Base-by-base conservation (phyloP, 148 eudicot genomes). In the Bassia scoparia region DNA sequence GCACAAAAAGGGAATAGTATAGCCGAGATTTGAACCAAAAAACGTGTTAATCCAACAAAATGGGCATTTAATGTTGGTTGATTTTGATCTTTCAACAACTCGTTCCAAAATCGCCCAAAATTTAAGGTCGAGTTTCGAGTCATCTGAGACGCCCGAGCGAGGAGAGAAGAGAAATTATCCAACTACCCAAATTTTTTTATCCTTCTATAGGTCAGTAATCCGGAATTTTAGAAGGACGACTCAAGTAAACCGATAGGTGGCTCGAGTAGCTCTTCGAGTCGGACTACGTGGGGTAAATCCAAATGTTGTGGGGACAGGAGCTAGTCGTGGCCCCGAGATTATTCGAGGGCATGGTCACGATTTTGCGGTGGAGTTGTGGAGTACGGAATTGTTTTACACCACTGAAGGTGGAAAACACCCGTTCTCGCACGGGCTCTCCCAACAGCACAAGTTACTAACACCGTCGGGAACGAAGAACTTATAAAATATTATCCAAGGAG, bases 241-340 rank as follows among this genome's bases (percentile, higher is more conserved):
- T 70, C 79, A 27, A 43, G 44, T 12, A 49, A 21, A 17, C 41
- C 77, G 20, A 72, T 24, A 68, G 20, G 30, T 24, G 74, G 75
- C 48, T 48, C 84, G 18, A 17, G 43, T 5, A 74, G 78, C 37
- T 65, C 87, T 61, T 72, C 29, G 84, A 78, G 77, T 77, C 85
- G 0, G 83, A 80, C 55, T 75, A 87, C 29, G 75, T 63, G 8
- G 8, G 81, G 81, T 29, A 92, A 86, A 46, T 82, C 96, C 3
- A 89, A 90, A 76, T 90, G 90, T 93, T 71, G 98, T 93, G 3
- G 98, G 98, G 2, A 93, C 98, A 26, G 98, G 90, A 77, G 98
- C n/a, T n/a, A 93, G 58, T 93, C 84, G 88, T 93, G 78, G 89
- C 98, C 96, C 98, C 7, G 96, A 90, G 82, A 81, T 93, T 29